A percentile compares a stretch with the other conserved stretches of the same genome.
These are phyloP conservation scores for Nymphaea thermarum DNA, from an alignment of 164 flowering plant species.

Conservation along the genomic window DNA sequence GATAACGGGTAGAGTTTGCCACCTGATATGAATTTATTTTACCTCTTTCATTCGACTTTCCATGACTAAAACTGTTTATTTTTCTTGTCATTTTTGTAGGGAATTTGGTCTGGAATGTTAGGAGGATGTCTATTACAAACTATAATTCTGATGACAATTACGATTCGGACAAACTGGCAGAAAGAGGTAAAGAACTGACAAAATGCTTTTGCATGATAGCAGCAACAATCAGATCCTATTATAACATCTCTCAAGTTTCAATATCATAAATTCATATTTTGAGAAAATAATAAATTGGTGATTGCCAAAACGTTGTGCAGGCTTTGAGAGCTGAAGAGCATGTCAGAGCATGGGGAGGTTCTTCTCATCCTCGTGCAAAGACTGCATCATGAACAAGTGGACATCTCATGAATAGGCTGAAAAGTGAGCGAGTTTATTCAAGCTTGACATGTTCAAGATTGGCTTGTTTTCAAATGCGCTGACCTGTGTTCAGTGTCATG, in stretches of 20 bases:
- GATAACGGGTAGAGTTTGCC: too few relatives aligned
- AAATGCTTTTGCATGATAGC: neutral
- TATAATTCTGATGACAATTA: slow-evolving; percentile 14
- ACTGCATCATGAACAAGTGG: neutral
- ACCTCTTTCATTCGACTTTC: too few relatives aligned
- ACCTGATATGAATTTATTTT: too few relatives aligned
- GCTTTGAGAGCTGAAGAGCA: neutral
- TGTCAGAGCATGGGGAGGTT: neutral
- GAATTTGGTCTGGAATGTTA: slow-evolving; percentile 41
- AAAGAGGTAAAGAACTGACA: slow-evolving; percentile 23
- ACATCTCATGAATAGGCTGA: neutral
- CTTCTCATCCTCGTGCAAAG: neutral
- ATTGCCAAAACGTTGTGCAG: neutral
- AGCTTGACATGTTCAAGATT: too few relatives aligned
- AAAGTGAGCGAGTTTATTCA: too few relatives aligned
- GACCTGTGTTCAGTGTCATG: too few relatives aligned
- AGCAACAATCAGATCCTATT: neutral
- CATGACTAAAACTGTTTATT: neutral
- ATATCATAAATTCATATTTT: too few relatives aligned
- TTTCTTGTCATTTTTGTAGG: slow-evolving; percentile 12
- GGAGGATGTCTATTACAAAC: slow-evolving; percentile 29
- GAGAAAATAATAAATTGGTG: too few relatives aligned
- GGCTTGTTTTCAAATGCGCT: too few relatives aligned
- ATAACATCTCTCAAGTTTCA: neutral
- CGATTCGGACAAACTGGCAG: slow-evolving; percentile 30